Percentiles rank a stretch among this genome's conserved stretches.
These are phyloP conservation scores for Trichoderma endophyticum DNA, from an alignment of 2,329 filamentous ascomycete species.

Conservation along the genomic window DNA sequence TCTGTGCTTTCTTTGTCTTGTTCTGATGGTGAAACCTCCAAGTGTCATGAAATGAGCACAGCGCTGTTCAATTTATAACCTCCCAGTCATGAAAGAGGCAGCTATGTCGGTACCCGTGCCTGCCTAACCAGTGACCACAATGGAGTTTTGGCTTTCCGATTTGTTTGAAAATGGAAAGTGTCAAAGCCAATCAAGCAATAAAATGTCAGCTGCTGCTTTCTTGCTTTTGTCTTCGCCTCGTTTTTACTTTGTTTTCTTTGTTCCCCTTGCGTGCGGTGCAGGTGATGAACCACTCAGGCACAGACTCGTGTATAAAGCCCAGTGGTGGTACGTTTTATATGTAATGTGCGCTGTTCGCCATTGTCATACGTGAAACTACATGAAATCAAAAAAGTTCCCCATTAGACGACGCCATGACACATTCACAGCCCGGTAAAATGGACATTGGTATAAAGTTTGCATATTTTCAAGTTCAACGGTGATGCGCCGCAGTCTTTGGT, in stretches of 20 bases:
- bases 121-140: not conserved
- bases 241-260: not conserved
- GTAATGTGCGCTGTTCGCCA: not conserved
- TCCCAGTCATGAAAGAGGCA: not conserved
- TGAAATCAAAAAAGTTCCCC: not conserved
- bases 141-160: not conserved
- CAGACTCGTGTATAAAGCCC: not conserved
- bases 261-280: not conserved
- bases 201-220: not conserved
- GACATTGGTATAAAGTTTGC: not conserved
- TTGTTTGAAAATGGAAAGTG: not conserved
- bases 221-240: not conserved
- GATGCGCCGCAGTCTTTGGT: not conserved
- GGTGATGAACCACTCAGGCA: not conserved
- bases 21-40: not conserved
- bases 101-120: constrained; percentile 29
- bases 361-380: not conserved
- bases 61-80: not conserved
- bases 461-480: not conserved
- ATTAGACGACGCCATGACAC: not conserved
- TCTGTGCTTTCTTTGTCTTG: not conserved
- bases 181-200: not conserved
- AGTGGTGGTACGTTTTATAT: not conserved
- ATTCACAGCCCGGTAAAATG: not conserved
- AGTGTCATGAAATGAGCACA: not conserved